A percentile compares a stretch with the other conserved stretches of the same genome.
phyloP scores from a whole-genome alignment of 2,329 filamentous ascomycete species.

The Stromatinia cepivora region DNA sequence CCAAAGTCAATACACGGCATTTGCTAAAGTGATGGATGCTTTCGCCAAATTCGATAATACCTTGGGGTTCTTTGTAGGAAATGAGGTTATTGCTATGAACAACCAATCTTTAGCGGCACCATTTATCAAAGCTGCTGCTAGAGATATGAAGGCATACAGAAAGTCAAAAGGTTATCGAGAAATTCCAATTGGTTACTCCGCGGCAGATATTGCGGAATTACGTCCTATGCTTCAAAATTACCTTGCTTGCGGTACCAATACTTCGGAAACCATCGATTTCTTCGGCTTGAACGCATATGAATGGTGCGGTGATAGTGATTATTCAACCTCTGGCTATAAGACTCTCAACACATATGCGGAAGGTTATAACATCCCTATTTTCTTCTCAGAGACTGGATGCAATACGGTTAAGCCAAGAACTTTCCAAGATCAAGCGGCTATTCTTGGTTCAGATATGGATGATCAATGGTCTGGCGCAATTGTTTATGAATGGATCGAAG shows the following conservation, averaged over 20 bases:
- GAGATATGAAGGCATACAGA: constrained; percentile 81
- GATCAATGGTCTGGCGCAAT: constrained; percentile 73
- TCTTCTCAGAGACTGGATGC: constrained; percentile 89
- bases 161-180: constrained; percentile 73
- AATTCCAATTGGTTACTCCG: constrained; percentile 84
- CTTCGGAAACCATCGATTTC: constrained; percentile 73
- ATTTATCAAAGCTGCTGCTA: constrained; percentile 77
- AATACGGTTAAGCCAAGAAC: constrained; percentile 62
- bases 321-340: constrained; percentile 66
- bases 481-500: constrained; percentile 88
- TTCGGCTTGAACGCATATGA: constrained; percentile 85
- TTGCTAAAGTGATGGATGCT: constrained; percentile 36
- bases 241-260: constrained; percentile 73
- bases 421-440: constrained; percentile 72
- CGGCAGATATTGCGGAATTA: constrained; percentile 75
- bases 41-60: constrained; percentile 67
- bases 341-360: constrained; percentile 66
- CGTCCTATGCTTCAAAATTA: constrained; percentile 67
- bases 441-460: constrained; percentile 74
- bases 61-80: constrained; percentile 83
- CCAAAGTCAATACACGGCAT: constrained; percentile 62
- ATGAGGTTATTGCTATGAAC: constrained; percentile 73
- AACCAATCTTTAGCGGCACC: constrained; percentile 67
- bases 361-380: constrained; percentile 78
- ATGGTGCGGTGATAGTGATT: constrained; percentile 63